Conservation (phyloP, 2,329 filamentous ascomycete species). For the Sarocladiaceae sp. region DNA sequence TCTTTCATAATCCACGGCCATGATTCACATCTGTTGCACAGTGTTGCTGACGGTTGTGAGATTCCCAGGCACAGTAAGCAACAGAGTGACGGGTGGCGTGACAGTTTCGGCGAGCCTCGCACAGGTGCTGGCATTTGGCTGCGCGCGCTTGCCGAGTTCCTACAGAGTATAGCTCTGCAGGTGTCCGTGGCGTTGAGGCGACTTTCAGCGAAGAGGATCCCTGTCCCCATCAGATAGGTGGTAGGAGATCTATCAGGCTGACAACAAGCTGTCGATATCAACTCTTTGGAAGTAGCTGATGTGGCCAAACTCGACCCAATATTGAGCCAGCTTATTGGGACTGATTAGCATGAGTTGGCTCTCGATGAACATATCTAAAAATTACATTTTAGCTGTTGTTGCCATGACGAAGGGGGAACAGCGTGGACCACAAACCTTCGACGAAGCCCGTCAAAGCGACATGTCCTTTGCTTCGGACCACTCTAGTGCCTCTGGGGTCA, state of each 20-base stretch:
- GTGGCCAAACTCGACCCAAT: conserved; percentile 65
- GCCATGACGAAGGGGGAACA: neutral
- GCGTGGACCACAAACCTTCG: conserved; percentile 54
- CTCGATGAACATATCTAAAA: conserved; percentile 67
- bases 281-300: conserved; percentile 60
- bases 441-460: conserved; percentile 70
- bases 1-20: too few relatives aligned
- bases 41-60: too few relatives aligned
- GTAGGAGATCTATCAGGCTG: neutral
- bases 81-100: too few relatives aligned
- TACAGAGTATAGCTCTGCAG: too few relatives aligned
- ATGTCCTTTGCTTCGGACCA: conserved; percentile 73
- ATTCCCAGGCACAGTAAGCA: too few relatives aligned
- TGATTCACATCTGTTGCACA: too few relatives aligned
- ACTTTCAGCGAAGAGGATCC: neutral
- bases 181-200: too few relatives aligned
- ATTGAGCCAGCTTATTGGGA: conserved; percentile 72
- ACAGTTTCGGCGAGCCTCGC: too few relatives aligned
- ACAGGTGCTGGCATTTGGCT: too few relatives aligned
- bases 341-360: conserved; percentile 77
- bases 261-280: neutral
- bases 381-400: neutral
- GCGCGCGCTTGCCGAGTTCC: too few relatives aligned
- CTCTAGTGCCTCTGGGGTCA: conserved; percentile 53
- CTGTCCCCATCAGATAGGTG: neutral